Evolutionary conservation across 257 asterid species (phyloP).

Genomic region (Solanum commersonii): DNA sequence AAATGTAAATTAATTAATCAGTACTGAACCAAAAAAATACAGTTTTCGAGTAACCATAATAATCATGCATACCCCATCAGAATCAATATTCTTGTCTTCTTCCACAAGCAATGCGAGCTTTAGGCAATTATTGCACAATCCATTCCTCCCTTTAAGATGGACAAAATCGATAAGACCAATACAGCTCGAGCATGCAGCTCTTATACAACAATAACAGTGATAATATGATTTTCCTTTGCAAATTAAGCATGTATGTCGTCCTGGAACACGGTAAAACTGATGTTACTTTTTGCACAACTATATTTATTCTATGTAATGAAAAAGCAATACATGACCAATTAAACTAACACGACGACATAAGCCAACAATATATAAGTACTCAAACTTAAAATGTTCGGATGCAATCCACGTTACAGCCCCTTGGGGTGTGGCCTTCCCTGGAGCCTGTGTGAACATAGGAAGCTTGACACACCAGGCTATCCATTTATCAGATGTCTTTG

Average conservation of each 20-base stretch:
- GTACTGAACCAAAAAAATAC: not conserved
- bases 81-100: constrained; percentile 38
- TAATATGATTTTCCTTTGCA: constrained; percentile 27
- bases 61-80: constrained; percentile 70
- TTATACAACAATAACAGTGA: constrained; percentile 63
- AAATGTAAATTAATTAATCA: not conserved
- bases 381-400: not conserved
- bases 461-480: not conserved
- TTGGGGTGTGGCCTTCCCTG: not conserved
- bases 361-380: not conserved
- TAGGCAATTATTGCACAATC: constrained; percentile 71
- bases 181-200: constrained; percentile 53
- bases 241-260: constrained; percentile 52
- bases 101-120: constrained; percentile 59
- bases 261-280: constrained; percentile 27
- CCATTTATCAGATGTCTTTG: not conserved
- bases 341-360: not conserved
- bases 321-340: not conserved
- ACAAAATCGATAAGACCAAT: constrained; percentile 15
- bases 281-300: not conserved
- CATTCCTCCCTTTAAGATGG: constrained; percentile 42
- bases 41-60: not conserved
- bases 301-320: not conserved
- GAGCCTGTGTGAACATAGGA: not conserved
- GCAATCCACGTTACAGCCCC: not conserved